Conservation (phyloP, 2,329 filamentous ascomycete species). For the Orbilia blumenaviensis region DNA sequence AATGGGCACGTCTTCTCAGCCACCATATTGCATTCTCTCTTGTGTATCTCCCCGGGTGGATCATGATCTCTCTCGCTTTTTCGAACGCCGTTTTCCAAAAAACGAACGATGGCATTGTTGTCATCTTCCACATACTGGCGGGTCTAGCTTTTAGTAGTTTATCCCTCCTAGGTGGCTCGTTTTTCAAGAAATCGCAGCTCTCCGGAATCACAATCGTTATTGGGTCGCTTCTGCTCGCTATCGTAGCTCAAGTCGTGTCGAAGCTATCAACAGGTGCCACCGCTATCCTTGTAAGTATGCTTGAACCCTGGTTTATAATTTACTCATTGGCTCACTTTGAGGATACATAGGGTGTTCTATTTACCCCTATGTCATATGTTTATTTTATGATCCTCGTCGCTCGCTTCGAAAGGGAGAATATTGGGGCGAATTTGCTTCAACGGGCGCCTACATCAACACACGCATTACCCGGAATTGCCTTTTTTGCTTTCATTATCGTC, state of each 20-base stretch:
- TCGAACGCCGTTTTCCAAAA: conserved; percentile 71
- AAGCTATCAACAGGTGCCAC: conserved; percentile 72
- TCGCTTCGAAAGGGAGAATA: conserved; percentile 73
- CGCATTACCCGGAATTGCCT: conserved; percentile 74
- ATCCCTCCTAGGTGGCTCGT: conserved; percentile 80
- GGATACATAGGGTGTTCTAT: conserved; percentile 72
- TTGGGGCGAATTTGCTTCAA: conserved; percentile 70
- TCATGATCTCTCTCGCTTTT: conserved; percentile 75
- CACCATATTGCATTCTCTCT: conserved; percentile 82
- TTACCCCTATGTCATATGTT: conserved; percentile 87
- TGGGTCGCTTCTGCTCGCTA: conserved; percentile 76
- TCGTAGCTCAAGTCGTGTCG: conserved; percentile 79
- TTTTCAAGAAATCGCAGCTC: conserved; percentile 87
- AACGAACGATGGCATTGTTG: conserved; percentile 72
- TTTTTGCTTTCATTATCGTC: conserved; percentile 79
- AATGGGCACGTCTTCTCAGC: conserved; percentile 76
- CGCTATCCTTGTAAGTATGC: conserved; percentile 65
- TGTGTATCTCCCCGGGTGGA: conserved; percentile 83
- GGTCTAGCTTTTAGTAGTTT: conserved; percentile 81
- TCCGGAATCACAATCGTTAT: conserved; percentile 84
- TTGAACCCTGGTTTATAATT: background rate
- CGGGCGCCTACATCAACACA: conserved; percentile 73
- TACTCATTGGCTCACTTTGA: background rate
- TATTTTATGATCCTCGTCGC: conserved; percentile 80
- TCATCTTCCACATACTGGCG: conserved; percentile 78